These are phyloP conservation scores for Dipodascus albidus DNA, from an alignment of 805 yeast genomes.

Conservation along the genomic window DNA sequence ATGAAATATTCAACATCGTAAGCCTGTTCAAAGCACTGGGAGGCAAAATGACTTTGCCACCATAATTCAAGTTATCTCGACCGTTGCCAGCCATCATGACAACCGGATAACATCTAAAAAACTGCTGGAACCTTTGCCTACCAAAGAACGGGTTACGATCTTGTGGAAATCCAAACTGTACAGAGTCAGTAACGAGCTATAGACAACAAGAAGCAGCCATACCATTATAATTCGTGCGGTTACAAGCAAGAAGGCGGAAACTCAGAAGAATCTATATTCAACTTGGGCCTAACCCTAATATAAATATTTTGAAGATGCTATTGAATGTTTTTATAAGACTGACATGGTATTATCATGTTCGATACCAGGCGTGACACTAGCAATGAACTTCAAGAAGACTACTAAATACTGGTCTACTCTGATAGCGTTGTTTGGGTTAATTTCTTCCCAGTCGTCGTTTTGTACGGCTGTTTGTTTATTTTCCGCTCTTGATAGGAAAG, in stretches of 20 bases:
- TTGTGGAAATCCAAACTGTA: not conserved
- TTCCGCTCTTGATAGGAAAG: constrained; percentile 65
- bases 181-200: not conserved
- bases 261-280: not conserved
- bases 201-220: too few relatives aligned
- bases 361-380: constrained; percentile 95
- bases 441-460: constrained; percentile 45
- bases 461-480: constrained; percentile 24
- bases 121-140: constrained; percentile 51
- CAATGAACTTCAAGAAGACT: constrained; percentile 83
- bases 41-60: constrained; percentile 93
- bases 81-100: constrained; percentile 72
- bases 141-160: not conserved
- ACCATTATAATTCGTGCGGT: too few relatives aligned
- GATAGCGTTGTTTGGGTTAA: constrained; percentile 30
- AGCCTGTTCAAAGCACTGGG: constrained; percentile 83
- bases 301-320: not conserved
- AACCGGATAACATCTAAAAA: constrained; percentile 85
- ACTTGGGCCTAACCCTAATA: not conserved
- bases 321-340: constrained; percentile 34
- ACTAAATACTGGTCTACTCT: constrained; percentile 87
- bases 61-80: constrained; percentile 67
- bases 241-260: too few relatives aligned
- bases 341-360: constrained; percentile 99
- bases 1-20: constrained; percentile 79